Percentiles rank a stretch among this genome's conserved stretches.
Conservation (phyloP, 257 asterid species). For the Nicotiana obtusifolia region DNA sequence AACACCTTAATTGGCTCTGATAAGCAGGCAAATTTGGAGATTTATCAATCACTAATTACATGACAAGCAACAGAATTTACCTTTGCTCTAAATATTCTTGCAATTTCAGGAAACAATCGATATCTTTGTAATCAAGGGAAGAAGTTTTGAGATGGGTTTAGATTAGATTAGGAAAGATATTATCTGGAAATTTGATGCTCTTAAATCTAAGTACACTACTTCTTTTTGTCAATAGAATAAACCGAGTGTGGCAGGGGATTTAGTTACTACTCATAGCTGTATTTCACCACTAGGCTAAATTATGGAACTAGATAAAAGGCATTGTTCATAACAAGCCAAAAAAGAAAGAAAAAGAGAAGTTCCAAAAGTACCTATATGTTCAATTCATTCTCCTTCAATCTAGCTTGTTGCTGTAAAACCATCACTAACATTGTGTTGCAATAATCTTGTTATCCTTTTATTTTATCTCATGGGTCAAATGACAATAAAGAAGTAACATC, state of each 20-base stretch:
- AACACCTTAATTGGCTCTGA: background rate
- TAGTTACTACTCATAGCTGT: background rate
- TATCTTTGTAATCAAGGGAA: background rate
- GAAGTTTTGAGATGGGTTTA: background rate
- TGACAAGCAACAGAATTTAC: background rate
- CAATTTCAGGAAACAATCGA: background rate
- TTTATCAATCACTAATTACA: background rate
- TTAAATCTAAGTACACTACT: background rate
- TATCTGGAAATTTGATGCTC: background rate
- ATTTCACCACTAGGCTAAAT: background rate
- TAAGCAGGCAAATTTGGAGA: background rate
- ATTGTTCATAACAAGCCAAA: background rate
- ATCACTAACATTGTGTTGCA: background rate
- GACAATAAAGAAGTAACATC: background rate
- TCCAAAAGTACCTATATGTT: background rate
- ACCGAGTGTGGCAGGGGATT: background rate
- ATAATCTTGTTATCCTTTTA: background rate
- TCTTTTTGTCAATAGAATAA: background rate
- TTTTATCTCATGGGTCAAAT: background rate
- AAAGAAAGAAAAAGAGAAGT: background rate
- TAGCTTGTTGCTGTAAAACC: background rate
- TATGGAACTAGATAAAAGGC: conserved; percentile 3
- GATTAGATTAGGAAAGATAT: background rate
- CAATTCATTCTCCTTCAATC: background rate
- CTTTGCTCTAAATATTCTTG: background rate